Percentiles rank a stretch among this genome's conserved stretches.
phyloP scores from a whole-genome alignment of 169 alveolate species.

The Plasmodium vinckei region DNA sequence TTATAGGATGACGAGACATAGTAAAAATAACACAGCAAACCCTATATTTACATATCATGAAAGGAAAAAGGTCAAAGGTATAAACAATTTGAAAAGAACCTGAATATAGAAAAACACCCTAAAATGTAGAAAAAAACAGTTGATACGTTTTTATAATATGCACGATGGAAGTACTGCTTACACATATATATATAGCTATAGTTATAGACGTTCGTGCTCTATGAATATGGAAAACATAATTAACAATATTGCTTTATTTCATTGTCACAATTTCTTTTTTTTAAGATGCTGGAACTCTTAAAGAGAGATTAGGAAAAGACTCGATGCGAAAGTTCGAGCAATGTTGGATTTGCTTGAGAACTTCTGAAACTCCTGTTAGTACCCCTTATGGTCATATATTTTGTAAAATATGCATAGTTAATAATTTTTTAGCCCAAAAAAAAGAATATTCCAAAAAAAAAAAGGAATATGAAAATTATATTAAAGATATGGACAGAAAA shows the following conservation, averaged over 20 bases:
- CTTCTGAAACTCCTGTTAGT: conserved; percentile 90
- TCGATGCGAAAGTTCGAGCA: conserved; percentile 92
- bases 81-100: neutral
- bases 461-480: conserved; percentile 46
- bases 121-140: too few relatives aligned
- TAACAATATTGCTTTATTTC: neutral
- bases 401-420: conserved; percentile 93
- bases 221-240: neutral
- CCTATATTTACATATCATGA: conserved; percentile 93
- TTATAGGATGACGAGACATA: conserved; percentile 91
- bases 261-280: neutral
- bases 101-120: neutral
- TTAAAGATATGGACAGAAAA: conserved; percentile 44
- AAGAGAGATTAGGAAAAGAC: conserved; percentile 92
- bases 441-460: conserved; percentile 68
- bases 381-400: conserved; percentile 94
- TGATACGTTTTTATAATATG: too few relatives aligned
- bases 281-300: conserved; percentile 89
- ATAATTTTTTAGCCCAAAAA: conserved; percentile 90
- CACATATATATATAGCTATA: neutral
- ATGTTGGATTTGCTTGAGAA: conserved; percentile 93
- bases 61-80: conserved; percentile 87
- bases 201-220: neutral
- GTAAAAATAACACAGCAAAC: conserved; percentile 92
- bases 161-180: too few relatives aligned